Evolutionary conservation across 805 yeast species (phyloP).

Genomic region (Metschnikowia santaceciliae): DNA sequence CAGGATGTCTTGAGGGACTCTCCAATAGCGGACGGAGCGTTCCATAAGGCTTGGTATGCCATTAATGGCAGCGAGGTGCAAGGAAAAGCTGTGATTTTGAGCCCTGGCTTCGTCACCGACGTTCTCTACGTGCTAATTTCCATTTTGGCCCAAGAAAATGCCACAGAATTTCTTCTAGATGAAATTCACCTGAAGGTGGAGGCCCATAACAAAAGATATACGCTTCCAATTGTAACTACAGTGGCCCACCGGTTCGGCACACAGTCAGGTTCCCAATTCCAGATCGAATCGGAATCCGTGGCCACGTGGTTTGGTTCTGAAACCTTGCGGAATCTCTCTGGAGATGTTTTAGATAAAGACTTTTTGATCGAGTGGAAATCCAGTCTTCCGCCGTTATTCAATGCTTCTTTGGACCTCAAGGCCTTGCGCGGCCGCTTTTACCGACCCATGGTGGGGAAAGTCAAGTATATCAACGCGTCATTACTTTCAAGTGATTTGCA

Average conservation of each 20-base stretch:
- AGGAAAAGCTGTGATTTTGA: conserved; percentile 37
- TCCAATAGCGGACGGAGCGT: conserved; percentile 55
- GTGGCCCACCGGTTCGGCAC: conserved; percentile 37
- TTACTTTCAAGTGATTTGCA: conserved; percentile 40
- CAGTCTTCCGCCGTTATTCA: conserved; percentile 59
- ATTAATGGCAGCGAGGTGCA: conserved; percentile 54
- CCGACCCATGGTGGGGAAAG: conserved; percentile 39
- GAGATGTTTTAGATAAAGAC: conserved; percentile 36
- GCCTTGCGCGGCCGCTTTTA: conserved; percentile 54
- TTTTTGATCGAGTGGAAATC: conserved; percentile 63
- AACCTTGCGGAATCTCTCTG: conserved; percentile 30
- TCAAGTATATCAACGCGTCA: conserved; percentile 52
- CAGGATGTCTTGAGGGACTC: conserved; percentile 39
- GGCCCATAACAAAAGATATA: conserved; percentile 25
- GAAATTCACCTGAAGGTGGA: conserved; percentile 18
- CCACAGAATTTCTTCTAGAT: conserved; percentile 13
- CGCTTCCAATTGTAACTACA: conserved; percentile 44
- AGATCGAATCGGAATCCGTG: conserved; percentile 41
- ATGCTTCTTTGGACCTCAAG: conserved; percentile 52
- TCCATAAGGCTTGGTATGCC: conserved; percentile 47
- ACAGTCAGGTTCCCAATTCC: conserved; percentile 22
- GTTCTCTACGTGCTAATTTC: conserved; percentile 26
- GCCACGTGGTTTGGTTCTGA: conserved; percentile 63
- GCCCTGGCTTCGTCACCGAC: conserved; percentile 23
- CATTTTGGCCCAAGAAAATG: conserved; percentile 22